Base-by-base conservation (phyloP, 1,284 basidiomycete species). In the Cutaneotrichosporon curvatum region DNA sequence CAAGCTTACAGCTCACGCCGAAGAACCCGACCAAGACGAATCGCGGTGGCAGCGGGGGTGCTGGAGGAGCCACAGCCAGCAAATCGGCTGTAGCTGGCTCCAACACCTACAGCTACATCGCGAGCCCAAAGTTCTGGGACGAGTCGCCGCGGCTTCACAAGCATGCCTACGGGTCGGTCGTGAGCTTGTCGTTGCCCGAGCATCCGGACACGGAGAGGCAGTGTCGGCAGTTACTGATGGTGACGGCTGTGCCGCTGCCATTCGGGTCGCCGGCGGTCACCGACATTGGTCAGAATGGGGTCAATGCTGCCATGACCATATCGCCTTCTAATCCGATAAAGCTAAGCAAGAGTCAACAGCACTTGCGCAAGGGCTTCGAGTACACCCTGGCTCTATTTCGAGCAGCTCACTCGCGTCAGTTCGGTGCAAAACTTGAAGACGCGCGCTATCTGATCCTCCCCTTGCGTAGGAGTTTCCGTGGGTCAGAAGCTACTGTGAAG, bases 391-490 rank as follows among this genome's bases (percentile, higher is more conserved):
- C 25, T 12, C 25, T 44, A 3, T 32, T 44, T 14, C n/a, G 28
- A 3, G 23, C 25, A 12, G 12, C 35, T 15, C 16, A 12, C 12
- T 20, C 53, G 14, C 50, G 50, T 16, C 32, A 58, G 8, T 28
- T 64, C 16, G 28, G 56, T 12, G 53, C 60, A 3, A 42, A 56
- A n/a, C 31, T 58, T 22, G 31, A 37, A 1, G 40, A 47, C 2
- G 32, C 53, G 5, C 45, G 49, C 15, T 62, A 58, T 57, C 37
- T 63, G 15, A 11, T 67, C 2, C 48, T 61, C 2, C 65, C 65
- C 28, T 49, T 63, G 32, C 25, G 44, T 31, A 21, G 2, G 18
- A 32, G 0, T 21, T 21, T 12, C n/a, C 33, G 35, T 6, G 40
- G 12, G 9, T 15, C 23, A 20, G 11, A 28, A 23, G 19, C 40